These are phyloP conservation scores for Multifurca ochricompacta DNA, from an alignment of 768 basidiomycete species.

Conservation along the genomic window DNA sequence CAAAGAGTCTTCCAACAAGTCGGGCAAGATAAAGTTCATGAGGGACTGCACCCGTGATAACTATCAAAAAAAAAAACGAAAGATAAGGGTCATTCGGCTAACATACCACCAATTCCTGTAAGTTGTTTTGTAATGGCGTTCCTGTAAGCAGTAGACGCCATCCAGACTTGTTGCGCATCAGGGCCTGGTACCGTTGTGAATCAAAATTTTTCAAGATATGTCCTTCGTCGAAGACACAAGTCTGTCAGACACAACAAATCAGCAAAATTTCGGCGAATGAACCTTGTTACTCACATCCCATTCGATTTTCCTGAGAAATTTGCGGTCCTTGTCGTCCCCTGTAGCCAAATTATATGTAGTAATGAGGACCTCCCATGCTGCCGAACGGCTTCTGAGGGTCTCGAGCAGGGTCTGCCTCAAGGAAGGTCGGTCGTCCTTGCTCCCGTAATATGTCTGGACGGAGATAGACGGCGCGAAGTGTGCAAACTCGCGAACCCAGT, in stretches of 20 bases:
- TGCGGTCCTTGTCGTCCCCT: conserved; percentile 79
- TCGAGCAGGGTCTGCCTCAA: conserved; percentile 68
- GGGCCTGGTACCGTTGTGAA: conserved; percentile 88
- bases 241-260: conserved; percentile 41
- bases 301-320: conserved; percentile 83
- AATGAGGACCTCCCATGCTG: conserved; percentile 86
- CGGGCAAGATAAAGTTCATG: conserved; percentile 95
- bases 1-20: conserved; percentile 73
- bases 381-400: conserved; percentile 41
- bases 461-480: conserved; percentile 82
- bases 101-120: conserved; percentile 83
- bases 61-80: not conserved
- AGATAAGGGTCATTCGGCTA: not conserved
- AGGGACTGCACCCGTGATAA: conserved; percentile 54
- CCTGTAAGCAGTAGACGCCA: conserved; percentile 94
- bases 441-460: conserved; percentile 89
- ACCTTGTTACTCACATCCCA: conserved; percentile 72
- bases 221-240: conserved; percentile 93
- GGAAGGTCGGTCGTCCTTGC: conserved; percentile 73
- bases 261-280: not conserved
- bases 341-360: conserved; percentile 95
- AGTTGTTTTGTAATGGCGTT: conserved; percentile 88
- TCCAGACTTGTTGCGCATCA: conserved; percentile 75
- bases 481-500: conserved; percentile 96
- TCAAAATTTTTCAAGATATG: conserved; percentile 97